Conservation (phyloP, 176 grass and related monocot species). For the Dactylis glomerata region DNA sequence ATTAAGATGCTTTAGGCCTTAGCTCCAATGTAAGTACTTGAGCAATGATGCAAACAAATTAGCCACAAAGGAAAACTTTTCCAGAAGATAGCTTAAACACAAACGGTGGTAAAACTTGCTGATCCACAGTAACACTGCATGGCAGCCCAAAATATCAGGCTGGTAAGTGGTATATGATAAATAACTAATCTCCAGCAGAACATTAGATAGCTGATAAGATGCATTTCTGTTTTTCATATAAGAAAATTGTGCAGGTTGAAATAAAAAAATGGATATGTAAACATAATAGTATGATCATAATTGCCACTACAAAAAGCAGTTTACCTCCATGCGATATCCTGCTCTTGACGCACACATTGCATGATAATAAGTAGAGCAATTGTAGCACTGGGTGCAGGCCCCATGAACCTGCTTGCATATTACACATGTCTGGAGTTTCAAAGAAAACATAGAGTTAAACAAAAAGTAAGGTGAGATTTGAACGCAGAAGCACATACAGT, state of each 20-base stretch:
- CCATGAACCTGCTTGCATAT: constrained; percentile 93
- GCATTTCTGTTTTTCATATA: neutral
- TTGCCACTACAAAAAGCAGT: neutral
- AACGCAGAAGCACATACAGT: neutral
- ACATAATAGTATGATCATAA: constrained; percentile 7
- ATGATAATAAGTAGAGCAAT: constrained; percentile 86
- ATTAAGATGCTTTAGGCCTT: neutral
- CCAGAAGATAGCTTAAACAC: neutral
- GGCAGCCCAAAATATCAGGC: neutral
- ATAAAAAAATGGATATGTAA: constrained; percentile 2
- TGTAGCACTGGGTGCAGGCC: constrained; percentile 84
- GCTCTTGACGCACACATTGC: constrained; percentile 92
- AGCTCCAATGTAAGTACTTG: neutral
- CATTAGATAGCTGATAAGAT: neutral
- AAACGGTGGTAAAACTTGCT: neutral
- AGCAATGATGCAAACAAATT: neutral
- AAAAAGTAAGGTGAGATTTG: constrained; percentile 6
- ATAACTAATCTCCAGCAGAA: neutral
- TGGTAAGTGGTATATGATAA: neutral
- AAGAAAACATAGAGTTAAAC: neutral
- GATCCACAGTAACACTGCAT: neutral
- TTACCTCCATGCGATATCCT: constrained; percentile 96
- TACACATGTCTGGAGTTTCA: constrained; percentile 61
- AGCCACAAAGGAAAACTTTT: neutral
- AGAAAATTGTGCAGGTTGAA: neutral